Percentiles rank a stretch among this genome's conserved stretches.
phyloP scores from a whole-genome alignment of 176 grass and related monocot genomes.

The Eleusine indica region DNA sequence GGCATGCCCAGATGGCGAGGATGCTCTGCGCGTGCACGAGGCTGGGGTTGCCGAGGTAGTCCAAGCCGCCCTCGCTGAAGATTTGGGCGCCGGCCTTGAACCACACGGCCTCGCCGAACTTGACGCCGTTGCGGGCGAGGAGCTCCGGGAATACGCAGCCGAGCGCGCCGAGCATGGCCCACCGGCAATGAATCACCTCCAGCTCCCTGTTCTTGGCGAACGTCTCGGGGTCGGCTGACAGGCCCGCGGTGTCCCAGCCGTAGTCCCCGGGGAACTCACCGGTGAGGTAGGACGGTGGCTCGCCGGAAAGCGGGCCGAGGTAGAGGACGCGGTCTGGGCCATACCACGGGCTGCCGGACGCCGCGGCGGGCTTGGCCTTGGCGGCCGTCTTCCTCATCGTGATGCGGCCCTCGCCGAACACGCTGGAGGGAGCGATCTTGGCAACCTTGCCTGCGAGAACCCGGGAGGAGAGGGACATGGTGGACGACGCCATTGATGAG shows the following conservation, averaged over 20 bases:
- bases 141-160: constrained; percentile 72
- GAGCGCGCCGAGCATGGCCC: constrained; percentile 66
- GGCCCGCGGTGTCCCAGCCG: constrained; percentile 60
- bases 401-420: too few species aligned
- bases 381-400: too few species aligned
- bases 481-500: too few species aligned
- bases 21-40: constrained; percentile 69
- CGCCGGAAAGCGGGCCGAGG: constrained; percentile 48
- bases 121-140: constrained; percentile 56
- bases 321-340: constrained; percentile 57
- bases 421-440: too few species aligned
- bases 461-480: too few species aligned
- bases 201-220: constrained; percentile 73
- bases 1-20: constrained; percentile 64
- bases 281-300: constrained; percentile 50
- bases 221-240: constrained; percentile 62
- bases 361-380: too few species aligned
- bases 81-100: constrained; percentile 70
- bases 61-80: constrained; percentile 62
- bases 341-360: constrained; percentile 60
- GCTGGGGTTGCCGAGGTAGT: constrained; percentile 71
- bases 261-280: constrained; percentile 70
- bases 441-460: too few species aligned
- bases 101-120: constrained; percentile 74
- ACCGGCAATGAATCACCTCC: constrained; percentile 67